Percentiles rank a stretch among this genome's conserved stretches.
These are phyloP conservation scores for Phalaenopsis equestris DNA, from an alignment of 106 monocot species.

Conservation along the genomic window DNA sequence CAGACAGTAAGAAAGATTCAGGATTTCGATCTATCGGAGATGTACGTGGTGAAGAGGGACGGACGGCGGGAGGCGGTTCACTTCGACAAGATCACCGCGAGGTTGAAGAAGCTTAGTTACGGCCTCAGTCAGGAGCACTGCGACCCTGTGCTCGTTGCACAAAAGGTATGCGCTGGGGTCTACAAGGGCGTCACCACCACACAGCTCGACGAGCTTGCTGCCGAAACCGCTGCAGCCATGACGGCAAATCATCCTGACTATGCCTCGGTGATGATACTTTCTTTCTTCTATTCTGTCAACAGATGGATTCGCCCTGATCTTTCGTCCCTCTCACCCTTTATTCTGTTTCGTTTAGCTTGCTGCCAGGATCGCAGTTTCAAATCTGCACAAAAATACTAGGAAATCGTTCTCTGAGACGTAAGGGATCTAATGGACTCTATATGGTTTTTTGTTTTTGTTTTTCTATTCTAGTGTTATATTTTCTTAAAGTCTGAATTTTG, in stretches of 20 bases:
- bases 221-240: constrained; percentile 92
- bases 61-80: constrained; percentile 72
- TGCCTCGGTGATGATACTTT: constrained; percentile 31
- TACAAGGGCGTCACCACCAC: constrained; percentile 56
- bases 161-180: constrained; percentile 70
- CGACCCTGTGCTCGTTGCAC: constrained; percentile 53
- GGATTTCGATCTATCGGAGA: constrained; percentile 10
- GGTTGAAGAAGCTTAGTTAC: constrained; percentile 81
- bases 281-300: background rate
- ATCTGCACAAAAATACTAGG: constrained; percentile 86
- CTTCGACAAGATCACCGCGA: constrained; percentile 94
- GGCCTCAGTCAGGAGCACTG: constrained; percentile 57
- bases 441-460: background rate
- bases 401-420: constrained; percentile 91
- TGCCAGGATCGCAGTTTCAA: constrained; percentile 84
- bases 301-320: background rate
- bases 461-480: background rate
- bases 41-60: constrained; percentile 88
- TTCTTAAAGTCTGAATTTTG: background rate
- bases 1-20: background rate
- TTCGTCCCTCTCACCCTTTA: background rate
- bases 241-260: constrained; percentile 85
- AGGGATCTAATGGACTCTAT: background rate
- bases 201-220: constrained; percentile 74
- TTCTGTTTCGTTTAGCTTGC: constrained; percentile 42